A percentile compares a stretch with the other conserved stretches of the same genome.
Evolutionary conservation across 2,329 filamentous ascomycete species (phyloP).

Genomic region (Paraphaeosphaeria sporulosa): DNA sequence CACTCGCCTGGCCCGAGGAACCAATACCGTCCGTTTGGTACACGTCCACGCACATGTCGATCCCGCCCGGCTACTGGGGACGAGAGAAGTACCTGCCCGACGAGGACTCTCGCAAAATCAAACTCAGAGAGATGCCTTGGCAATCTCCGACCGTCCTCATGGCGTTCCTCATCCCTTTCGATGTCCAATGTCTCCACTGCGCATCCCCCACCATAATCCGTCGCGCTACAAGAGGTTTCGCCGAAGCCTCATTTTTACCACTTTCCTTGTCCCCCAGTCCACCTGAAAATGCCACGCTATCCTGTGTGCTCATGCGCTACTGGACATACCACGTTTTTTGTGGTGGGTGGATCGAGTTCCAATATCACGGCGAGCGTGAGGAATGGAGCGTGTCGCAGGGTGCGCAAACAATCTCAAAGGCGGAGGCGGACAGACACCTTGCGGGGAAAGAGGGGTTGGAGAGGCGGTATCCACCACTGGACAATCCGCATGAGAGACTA

Average conservation of each 20-base stretch:
- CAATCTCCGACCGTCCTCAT: constrained; percentile 1
- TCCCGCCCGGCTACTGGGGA: background rate
- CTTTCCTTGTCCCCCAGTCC: too few species aligned
- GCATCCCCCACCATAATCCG: constrained; percentile 15
- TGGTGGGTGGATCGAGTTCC: constrained; percentile 12
- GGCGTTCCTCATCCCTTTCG: constrained; percentile 15
- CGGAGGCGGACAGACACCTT: background rate
- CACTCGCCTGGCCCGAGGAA: background rate
- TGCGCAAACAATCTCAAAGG: background rate
- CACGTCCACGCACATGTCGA: background rate
- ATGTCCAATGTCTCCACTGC: constrained; percentile 21
- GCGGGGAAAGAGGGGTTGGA: background rate
- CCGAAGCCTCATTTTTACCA: constrained; percentile 7
- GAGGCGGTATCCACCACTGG: background rate
- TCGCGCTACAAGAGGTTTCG: constrained; percentile 12
- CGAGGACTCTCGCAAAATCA: background rate
- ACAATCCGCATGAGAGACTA: constrained; percentile 6
- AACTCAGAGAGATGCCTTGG: background rate
- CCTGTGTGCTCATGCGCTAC: background rate
- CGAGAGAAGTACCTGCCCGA: background rate
- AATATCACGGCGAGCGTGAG: constrained; percentile 6
- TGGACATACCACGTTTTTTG: constrained; percentile 5
- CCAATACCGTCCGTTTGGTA: background rate
- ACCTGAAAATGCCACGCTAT: background rate
- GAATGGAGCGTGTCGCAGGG: constrained; percentile 11